phyloP scores from a whole-genome alignment of 257 asterid species.

The Cruciata laevipes region DNA sequence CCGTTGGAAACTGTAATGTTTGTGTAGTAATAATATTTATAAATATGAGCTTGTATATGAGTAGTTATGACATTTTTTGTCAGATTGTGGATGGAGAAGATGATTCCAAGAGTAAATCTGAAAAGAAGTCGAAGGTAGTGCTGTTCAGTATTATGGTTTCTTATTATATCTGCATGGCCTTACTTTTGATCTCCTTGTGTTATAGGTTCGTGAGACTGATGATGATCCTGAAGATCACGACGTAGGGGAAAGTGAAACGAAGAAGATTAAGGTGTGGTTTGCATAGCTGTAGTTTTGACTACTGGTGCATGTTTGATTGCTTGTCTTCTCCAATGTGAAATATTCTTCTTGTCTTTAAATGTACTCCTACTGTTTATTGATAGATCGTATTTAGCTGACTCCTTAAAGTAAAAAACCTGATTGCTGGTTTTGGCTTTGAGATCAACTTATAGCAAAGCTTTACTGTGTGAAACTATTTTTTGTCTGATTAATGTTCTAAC shows the following conservation, averaged over 20 bases:
- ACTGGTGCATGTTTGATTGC: not conserved
- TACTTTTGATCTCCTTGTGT: conserved; percentile 4
- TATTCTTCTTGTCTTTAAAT: too few species aligned
- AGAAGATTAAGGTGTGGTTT: conserved; percentile 61
- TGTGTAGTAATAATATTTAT: not conserved
- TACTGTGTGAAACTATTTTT: not conserved
- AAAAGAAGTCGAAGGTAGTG: conserved; percentile 14
- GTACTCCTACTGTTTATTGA: too few species aligned
- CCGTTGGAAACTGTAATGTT: not conserved
- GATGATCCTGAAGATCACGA: conserved; percentile 27
- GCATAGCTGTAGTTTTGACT: not conserved
- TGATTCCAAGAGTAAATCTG: conserved; percentile 17
- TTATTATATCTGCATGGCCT: not conserved
- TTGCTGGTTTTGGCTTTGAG: not conserved
- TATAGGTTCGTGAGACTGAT: conserved; percentile 29
- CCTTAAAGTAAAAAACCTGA: not conserved
- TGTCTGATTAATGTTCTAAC: not conserved
- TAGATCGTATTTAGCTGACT: not conserved
- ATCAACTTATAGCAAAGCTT: not conserved
- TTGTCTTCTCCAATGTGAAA: not conserved
- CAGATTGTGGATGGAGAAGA: conserved; percentile 21
- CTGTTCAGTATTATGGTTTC: not conserved
- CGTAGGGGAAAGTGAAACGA: conserved; percentile 32
- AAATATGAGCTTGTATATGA: not conserved
- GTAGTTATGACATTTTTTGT: not conserved